phyloP scores from a whole-genome alignment of 495 filamentous ascomycete genomes.

The Oidiodendron maius region DNA sequence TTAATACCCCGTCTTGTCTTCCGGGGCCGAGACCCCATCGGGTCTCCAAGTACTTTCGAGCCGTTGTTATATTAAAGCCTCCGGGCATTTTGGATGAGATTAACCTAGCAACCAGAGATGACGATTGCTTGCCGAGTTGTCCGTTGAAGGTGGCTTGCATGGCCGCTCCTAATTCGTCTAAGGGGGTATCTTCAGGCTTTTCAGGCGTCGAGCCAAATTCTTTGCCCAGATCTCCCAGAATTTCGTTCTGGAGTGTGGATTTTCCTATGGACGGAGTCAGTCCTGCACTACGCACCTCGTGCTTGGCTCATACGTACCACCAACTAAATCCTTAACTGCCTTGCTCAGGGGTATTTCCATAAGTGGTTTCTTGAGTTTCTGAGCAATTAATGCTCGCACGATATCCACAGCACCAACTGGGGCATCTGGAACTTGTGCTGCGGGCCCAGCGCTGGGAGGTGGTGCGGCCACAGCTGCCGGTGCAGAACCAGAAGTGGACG shows the following conservation, averaged over 20 bases:
- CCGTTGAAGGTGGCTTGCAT: conserved; percentile 99
- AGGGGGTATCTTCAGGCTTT: conserved; percentile 94
- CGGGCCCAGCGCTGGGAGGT: conserved; percentile 76
- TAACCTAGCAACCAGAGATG: conserved; percentile 84
- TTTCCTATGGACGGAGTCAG: conserved; percentile 53
- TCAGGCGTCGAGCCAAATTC: conserved; percentile 98
- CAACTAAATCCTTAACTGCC: conserved; percentile 97
- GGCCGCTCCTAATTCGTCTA: conserved; percentile 89
- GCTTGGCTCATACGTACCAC: conserved; percentile 72
- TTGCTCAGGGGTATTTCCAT: conserved; percentile 88
- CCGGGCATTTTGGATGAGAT: conserved; percentile 99
- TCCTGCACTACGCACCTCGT: background rate
- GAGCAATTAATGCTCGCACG: conserved; percentile 85
- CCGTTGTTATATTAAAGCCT: conserved; percentile 95
- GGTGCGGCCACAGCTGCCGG: conserved; percentile 47
- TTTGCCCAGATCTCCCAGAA: conserved; percentile 91
- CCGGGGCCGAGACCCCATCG: conserved; percentile 86
- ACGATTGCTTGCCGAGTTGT: conserved; percentile 94
- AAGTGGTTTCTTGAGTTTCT: conserved; percentile 95
- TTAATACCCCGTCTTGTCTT: conserved; percentile 84
- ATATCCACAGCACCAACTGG: conserved; percentile 86
- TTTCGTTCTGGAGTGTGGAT: conserved; percentile 96
- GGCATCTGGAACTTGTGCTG: conserved; percentile 76
- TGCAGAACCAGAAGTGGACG: conserved; percentile 46
- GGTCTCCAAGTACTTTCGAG: conserved; percentile 90